A percentile compares a stretch with the other conserved stretches of the same genome.
These are phyloP conservation scores for Brettanomyces custersianus DNA, from an alignment of 805 yeast species.

Conservation along the genomic window DNA sequence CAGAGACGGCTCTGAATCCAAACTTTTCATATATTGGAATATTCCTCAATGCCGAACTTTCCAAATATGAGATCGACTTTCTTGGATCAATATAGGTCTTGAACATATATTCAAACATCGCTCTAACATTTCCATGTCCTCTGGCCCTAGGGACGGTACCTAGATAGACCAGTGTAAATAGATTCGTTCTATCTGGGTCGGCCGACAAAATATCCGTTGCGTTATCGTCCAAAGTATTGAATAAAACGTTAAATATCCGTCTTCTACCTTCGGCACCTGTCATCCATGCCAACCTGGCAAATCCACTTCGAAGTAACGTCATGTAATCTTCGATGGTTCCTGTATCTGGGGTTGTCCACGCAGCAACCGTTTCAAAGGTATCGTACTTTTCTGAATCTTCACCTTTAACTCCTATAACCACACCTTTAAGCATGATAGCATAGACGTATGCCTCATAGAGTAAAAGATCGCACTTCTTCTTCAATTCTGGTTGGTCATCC, in stretches of 20 bases:
- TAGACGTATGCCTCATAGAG: slow-evolving; percentile 43
- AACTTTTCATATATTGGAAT: slow-evolving; percentile 46
- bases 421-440: slow-evolving; percentile 41
- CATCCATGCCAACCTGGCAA: slow-evolving; percentile 40
- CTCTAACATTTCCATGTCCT: slow-evolving; percentile 49
- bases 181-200: slow-evolving; percentile 26
- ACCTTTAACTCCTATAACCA: slow-evolving; percentile 43
- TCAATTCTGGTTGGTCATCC: slow-evolving; percentile 23
- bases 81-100: slow-evolving; percentile 34
- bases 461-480: slow-evolving; percentile 27
- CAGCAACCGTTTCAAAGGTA: slow-evolving; percentile 43
- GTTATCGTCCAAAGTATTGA: slow-evolving; percentile 42
- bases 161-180: slow-evolving; percentile 25
- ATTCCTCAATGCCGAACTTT: slow-evolving; percentile 36
- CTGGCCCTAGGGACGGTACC: slow-evolving; percentile 34
- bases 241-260: slow-evolving; percentile 40
- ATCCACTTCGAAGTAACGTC: slow-evolving; percentile 44
- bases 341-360: slow-evolving; percentile 42
- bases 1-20: slow-evolving; percentile 40
- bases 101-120: slow-evolving; percentile 40
- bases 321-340: slow-evolving; percentile 37
- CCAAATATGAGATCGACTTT: slow-evolving; percentile 37
- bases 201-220: slow-evolving; percentile 32
- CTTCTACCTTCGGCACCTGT: slow-evolving; percentile 39
- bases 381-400: slow-evolving; percentile 22